phyloP scores from a whole-genome alignment of 768 basidiomycete species.

The Boletus coccyginus region DNA sequence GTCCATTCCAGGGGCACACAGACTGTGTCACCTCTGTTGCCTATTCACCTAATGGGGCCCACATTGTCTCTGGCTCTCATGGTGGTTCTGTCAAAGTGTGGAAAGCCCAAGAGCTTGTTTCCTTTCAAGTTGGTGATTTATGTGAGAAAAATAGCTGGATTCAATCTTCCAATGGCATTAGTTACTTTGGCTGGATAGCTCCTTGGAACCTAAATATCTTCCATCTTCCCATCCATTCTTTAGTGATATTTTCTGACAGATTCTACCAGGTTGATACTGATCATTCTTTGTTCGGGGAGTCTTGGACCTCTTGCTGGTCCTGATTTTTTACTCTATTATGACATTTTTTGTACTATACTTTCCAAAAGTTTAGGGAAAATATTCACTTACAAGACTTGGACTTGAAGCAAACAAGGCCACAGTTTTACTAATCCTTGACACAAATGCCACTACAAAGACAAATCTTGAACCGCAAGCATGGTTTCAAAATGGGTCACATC shows the following conservation, averaged over 20 bases:
- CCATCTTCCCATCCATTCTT: not conserved
- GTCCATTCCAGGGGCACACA: conserved; percentile 4
- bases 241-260: not conserved
- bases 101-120: not conserved
- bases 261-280: not conserved
- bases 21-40: conserved; percentile 1
- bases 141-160: conserved; percentile 1
- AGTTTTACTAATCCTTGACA: too few relatives aligned
- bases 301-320: not conserved
- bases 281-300: not conserved
- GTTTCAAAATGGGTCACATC: not conserved
- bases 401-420: too few relatives aligned
- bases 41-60: not conserved
- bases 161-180: not conserved
- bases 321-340: not conserved
- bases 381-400: too few relatives aligned
- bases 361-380: too few relatives aligned
- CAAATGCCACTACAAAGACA: too few relatives aligned
- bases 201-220: conserved; percentile 2
- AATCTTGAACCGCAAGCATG: too few relatives aligned
- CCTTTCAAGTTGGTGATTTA: not conserved
- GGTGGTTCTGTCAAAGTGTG: too few relatives aligned
- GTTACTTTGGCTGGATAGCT: conserved; percentile 1
- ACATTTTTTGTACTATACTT: not conserved
- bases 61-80: too few relatives aligned